phyloP scores from a whole-genome alignment of 2,329 filamentous ascomycete genomes.

The Aspergillus calidoustus region DNA sequence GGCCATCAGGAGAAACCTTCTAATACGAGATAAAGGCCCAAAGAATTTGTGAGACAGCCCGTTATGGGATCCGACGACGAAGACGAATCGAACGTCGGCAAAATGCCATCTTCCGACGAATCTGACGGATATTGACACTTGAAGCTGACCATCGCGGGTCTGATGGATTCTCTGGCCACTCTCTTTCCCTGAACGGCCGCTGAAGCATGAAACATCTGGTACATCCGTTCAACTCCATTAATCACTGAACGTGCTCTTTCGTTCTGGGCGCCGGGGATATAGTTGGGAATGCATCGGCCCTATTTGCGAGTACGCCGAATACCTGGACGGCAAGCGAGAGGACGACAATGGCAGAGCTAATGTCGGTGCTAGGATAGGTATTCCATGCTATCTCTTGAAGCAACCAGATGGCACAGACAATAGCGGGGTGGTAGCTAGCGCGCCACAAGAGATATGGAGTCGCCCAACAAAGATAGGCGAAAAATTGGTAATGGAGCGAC shows the following conservation, averaged over 20 bases:
- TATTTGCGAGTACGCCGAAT: slow-evolving; percentile 60
- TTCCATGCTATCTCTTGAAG: slow-evolving; percentile 95
- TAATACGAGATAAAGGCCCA: slow-evolving; percentile 64
- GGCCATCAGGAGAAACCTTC: neutral
- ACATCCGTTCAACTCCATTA: neutral
- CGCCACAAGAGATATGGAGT: slow-evolving; percentile 87
- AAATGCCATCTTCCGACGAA: slow-evolving; percentile 81
- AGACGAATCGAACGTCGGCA: slow-evolving; percentile 78
- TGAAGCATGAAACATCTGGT: neutral
- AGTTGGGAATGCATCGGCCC: slow-evolving; percentile 29
- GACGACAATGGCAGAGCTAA: slow-evolving; percentile 71
- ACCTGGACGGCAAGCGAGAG: slow-evolving; percentile 71
- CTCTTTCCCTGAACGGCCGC: neutral
- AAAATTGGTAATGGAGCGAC: slow-evolving; percentile 94
- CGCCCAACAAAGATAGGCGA: slow-evolving; percentile 86
- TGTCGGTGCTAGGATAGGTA: slow-evolving; percentile 78
- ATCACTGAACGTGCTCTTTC: slow-evolving; percentile 32
- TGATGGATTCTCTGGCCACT: neutral
- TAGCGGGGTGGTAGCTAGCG: slow-evolving; percentile 68
- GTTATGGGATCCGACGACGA: slow-evolving; percentile 72
- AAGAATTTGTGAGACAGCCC: slow-evolving; percentile 71
- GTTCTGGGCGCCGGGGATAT: slow-evolving; percentile 23
- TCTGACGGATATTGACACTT: slow-evolving; percentile 66
- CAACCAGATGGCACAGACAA: slow-evolving; percentile 72
- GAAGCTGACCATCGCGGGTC: neutral